Evolutionary conservation across 495 filamentous ascomycete genomes (phyloP).

Genomic region (Gamarada debralockiae): DNA sequence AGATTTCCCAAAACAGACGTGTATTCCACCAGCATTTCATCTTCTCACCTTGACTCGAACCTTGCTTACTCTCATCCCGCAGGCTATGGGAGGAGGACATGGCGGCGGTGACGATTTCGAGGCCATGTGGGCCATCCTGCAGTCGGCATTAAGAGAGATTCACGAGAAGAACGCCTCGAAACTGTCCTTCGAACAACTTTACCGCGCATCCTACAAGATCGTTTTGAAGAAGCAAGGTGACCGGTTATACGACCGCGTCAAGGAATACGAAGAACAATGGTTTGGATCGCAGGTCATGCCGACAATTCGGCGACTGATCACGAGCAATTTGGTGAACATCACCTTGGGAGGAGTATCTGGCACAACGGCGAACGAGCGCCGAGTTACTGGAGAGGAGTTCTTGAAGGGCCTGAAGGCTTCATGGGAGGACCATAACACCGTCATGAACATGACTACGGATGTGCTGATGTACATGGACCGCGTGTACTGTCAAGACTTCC

Average conservation of each 20-base stretch:
- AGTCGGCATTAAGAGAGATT: slow-evolving; percentile 74
- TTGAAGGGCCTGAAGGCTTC: slow-evolving; percentile 67
- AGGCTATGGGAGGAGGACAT: slow-evolving; percentile 3
- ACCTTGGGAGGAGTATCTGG: slow-evolving; percentile 40
- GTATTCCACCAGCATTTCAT: not conserved
- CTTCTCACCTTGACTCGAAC: not conserved
- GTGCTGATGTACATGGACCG: slow-evolving; percentile 99
- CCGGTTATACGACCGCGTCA: slow-evolving; percentile 75
- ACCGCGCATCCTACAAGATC: slow-evolving; percentile 95
- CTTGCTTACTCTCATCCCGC: not conserved
- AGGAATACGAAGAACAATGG: slow-evolving; percentile 75
- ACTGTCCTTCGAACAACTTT: slow-evolving; percentile 93
- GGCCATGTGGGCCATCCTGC: slow-evolving; percentile 71
- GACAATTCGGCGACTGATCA: slow-evolving; percentile 56
- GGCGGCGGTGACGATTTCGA: slow-evolving; percentile 22
- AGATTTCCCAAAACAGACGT: not conserved
- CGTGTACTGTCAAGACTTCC: slow-evolving; percentile 65
- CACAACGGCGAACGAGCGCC: slow-evolving; percentile 68
- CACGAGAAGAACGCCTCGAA: slow-evolving; percentile 87
- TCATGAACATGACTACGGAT: slow-evolving; percentile 97
- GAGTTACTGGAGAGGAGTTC: slow-evolving; percentile 79
- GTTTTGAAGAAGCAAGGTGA: slow-evolving; percentile 84
- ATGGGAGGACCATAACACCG: slow-evolving; percentile 86
- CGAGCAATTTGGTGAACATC: slow-evolving; percentile 50
- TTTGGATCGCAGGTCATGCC: slow-evolving; percentile 64